These are phyloP conservation scores for Climacium dendroides DNA, from an alignment of 225 moss, liverwort and hornwort genomes.

Conservation along the genomic window DNA sequence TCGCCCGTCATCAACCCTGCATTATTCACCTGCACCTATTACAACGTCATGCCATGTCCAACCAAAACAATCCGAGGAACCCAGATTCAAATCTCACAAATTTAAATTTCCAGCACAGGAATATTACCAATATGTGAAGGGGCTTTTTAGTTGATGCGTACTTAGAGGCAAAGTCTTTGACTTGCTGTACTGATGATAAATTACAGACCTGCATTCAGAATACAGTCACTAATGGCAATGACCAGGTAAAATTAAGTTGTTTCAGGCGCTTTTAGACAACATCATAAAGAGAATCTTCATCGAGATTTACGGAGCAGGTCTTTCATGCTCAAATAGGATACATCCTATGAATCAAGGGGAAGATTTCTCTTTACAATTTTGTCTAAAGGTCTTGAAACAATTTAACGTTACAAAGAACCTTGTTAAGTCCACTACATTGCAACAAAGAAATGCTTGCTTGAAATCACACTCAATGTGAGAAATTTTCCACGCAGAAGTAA, in stretches of 20 bases:
- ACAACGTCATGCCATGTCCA: background rate
- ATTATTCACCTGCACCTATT: conserved; percentile 64
- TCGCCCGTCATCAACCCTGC: conserved; percentile 45
- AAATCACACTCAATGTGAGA: background rate
- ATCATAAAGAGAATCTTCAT: background rate
- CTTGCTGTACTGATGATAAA: conserved; percentile 61
- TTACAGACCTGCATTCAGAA: conserved; percentile 55
- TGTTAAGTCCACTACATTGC: background rate
- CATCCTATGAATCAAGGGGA: too few species aligned
- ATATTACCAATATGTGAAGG: conserved; percentile 55
- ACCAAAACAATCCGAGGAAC: background rate
- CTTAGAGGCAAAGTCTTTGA: conserved; percentile 43
- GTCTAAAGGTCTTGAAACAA: background rate
- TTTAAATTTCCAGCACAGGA: background rate
- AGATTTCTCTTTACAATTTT: background rate
- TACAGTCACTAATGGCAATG: background rate
- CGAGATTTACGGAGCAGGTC: background rate
- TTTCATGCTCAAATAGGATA: too few species aligned
- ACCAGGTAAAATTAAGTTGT: background rate
- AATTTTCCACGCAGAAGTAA: background rate
- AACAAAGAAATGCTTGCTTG: background rate
- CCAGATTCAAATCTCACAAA: background rate
- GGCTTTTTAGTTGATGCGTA: conserved; percentile 36
- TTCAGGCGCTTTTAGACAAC: background rate
- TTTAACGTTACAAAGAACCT: background rate